These are phyloP conservation scores for Myriosclerotinia duriaeana DNA, from an alignment of 2,329 filamentous ascomycete genomes.

Conservation along the genomic window DNA sequence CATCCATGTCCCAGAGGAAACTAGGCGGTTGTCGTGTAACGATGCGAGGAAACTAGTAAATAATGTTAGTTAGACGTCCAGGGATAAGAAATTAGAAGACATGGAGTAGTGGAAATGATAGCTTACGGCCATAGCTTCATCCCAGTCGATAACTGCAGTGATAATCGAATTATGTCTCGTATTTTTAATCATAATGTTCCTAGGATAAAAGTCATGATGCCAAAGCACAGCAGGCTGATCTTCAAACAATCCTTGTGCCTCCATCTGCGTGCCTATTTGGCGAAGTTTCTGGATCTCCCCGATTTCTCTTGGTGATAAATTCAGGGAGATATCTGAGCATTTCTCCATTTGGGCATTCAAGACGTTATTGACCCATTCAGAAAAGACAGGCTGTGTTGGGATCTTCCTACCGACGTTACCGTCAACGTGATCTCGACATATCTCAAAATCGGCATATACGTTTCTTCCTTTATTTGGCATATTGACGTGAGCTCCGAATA, in stretches of 20 bases:
- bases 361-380: not conserved
- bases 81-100: not conserved
- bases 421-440: not conserved
- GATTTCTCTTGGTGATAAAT: not conserved
- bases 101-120: not conserved
- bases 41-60: not conserved
- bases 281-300: not conserved
- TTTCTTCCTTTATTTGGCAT: not conserved
- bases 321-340: not conserved
- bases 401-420: not conserved
- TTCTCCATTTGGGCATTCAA: not conserved
- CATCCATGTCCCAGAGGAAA: not conserved
- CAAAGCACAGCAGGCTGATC: not conserved
- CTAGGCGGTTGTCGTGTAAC: not conserved
- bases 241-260: not conserved
- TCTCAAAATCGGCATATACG: not conserved
- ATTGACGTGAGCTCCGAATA: not conserved
- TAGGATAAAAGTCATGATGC: constrained; percentile 3
- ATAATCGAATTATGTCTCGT: not conserved
- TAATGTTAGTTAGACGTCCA: not conserved
- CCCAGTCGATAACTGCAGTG: constrained; percentile 5
- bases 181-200: not conserved
- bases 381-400: not conserved
- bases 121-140: not conserved
- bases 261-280: not conserved